phyloP scores from a whole-genome alignment of 2,329 filamentous ascomycete species.

The Bipolaris sorokiniana region DNA sequence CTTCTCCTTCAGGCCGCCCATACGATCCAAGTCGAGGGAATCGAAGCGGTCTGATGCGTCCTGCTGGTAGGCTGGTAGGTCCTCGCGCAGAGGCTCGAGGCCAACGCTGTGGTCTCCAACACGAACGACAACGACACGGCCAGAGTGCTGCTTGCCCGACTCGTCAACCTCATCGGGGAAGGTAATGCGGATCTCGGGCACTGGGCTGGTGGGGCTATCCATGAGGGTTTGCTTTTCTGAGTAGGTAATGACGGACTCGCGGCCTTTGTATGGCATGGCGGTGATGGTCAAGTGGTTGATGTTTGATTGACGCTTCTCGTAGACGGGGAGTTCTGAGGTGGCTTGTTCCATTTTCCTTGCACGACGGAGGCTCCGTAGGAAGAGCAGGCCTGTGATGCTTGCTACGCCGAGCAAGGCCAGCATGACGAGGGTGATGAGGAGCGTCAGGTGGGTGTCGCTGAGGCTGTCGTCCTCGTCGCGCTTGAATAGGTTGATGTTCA shows the following conservation, averaged over 20 bases:
- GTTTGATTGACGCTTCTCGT: constrained; percentile 64
- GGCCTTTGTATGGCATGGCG: constrained; percentile 53
- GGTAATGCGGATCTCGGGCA: constrained; percentile 97
- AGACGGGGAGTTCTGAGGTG: constrained; percentile 66
- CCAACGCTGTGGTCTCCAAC: constrained; percentile 89
- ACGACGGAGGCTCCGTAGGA: constrained; percentile 71
- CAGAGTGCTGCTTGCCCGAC: constrained; percentile 76
- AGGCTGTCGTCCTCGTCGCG: constrained; percentile 57
- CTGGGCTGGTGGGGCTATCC: constrained; percentile 75
- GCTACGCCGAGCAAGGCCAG: constrained; percentile 75
- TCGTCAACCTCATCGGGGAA: constrained; percentile 96
- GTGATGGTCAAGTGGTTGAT: constrained; percentile 65
- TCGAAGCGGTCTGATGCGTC: constrained; percentile 81
- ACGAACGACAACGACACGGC: constrained; percentile 87
- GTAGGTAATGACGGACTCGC: constrained; percentile 76
- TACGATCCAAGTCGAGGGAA: constrained; percentile 90
- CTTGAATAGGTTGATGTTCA: constrained; percentile 58
- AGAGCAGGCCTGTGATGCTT: constrained; percentile 70
- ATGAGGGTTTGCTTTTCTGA: constrained; percentile 81
- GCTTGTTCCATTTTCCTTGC: constrained; percentile 54
- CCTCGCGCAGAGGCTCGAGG: constrained; percentile 79
- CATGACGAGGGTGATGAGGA: constrained; percentile 79
- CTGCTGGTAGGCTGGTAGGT: constrained; percentile 88
- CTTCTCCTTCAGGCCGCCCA: constrained; percentile 95
- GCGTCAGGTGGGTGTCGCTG: constrained; percentile 69